Evolutionary conservation across 352 stramenopile species (phyloP).

Genomic region (Phytophthora capsici): DNA sequence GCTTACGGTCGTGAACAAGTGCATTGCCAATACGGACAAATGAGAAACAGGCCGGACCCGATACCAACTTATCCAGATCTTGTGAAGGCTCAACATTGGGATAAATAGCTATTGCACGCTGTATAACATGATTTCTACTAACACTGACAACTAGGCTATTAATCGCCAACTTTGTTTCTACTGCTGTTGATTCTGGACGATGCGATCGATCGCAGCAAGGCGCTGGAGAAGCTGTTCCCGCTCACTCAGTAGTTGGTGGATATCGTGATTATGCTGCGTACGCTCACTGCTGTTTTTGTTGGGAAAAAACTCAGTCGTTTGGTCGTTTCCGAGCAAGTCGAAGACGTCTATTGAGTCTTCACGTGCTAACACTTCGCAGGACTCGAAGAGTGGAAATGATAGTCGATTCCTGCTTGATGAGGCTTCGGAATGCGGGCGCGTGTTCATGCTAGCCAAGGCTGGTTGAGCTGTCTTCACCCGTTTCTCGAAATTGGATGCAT

Average conservation of each 20-base stretch:
- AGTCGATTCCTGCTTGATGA: background rate
- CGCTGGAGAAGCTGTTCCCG: constrained; percentile 43
- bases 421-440: background rate
- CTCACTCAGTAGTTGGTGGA: constrained; percentile 44
- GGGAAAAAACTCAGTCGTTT: constrained; percentile 1
- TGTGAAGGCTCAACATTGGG: constrained; percentile 3
- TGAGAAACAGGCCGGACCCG: constrained; percentile 25
- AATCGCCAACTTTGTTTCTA: constrained; percentile 2
- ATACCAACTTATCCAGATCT: constrained; percentile 8
- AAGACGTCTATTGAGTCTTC: constrained; percentile 46
- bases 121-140: constrained; percentile 11
- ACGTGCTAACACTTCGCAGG: constrained; percentile 30
- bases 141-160: constrained; percentile 5
- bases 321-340: constrained; percentile 34
- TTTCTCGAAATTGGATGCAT: constrained; percentile 46
- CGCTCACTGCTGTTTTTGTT: background rate
- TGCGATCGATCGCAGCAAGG: constrained; percentile 48
- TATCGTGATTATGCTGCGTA: constrained; percentile 4
- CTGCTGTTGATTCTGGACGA: constrained; percentile 26
- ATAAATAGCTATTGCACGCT: constrained; percentile 42
- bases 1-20: constrained; percentile 96
- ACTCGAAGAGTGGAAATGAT: constrained; percentile 16
- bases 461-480: constrained; percentile 54
- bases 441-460: constrained; percentile 11
- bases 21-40: constrained; percentile 93